Conservation (phyloP, 495 filamentous ascomycete genomes). For the Aspergillus nanangensis region DNA sequence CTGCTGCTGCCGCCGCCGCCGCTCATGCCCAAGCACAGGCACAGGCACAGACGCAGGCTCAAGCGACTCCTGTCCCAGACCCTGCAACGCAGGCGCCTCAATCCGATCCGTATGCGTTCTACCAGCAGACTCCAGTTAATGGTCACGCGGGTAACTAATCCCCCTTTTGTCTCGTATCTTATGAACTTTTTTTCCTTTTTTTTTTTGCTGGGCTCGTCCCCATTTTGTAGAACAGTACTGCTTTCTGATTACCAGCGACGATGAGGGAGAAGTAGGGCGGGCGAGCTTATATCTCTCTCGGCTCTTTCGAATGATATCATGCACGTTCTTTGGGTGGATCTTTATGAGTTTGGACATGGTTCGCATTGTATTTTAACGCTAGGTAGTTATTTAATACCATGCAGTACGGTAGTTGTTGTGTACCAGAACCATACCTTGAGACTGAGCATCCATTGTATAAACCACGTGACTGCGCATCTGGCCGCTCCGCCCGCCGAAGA, state of each 20-base stretch:
- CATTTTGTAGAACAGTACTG: constrained; percentile 32
- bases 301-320: constrained; percentile 19
- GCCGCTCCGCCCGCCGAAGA: constrained; percentile 9
- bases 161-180: neutral
- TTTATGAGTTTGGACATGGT: constrained; percentile 22
- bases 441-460: too few species aligned
- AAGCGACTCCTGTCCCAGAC: too few species aligned
- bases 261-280: too few species aligned
- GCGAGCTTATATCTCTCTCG: constrained; percentile 11
- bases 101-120: constrained; percentile 32
- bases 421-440: neutral
- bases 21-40: neutral
- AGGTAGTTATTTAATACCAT: constrained; percentile 8
- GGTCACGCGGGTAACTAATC: constrained; percentile 18
- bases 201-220: neutral
- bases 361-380: constrained; percentile 22
- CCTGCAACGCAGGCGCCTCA: constrained; percentile 16
- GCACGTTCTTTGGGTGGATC: constrained; percentile 17
- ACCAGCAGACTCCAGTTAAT: constrained; percentile 35
- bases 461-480: constrained; percentile 13
- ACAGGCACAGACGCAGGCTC: too few species aligned
- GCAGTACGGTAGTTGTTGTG: neutral
- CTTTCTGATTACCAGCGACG: neutral
- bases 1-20: too few species aligned
- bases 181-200: constrained; percentile 1